Percentiles rank a stretch among this genome's conserved stretches.
These are phyloP conservation scores for Auricularia auricula-judae DNA, from an alignment of 768 basidiomycete genomes.

Conservation along the genomic window DNA sequence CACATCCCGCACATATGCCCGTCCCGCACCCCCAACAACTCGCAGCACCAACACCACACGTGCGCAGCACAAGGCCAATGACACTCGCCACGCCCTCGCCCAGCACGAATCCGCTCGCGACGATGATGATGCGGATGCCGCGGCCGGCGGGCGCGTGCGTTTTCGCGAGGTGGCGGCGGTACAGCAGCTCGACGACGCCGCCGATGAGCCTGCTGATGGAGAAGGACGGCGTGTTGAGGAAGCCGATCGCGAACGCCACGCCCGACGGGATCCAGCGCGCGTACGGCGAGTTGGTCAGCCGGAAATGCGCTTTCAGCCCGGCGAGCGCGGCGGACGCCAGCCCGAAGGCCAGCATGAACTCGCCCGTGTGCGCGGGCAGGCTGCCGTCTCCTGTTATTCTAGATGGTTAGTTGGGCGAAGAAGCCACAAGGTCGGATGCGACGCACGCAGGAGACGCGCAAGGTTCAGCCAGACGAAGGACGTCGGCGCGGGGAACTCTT, in stretches of 20 bases:
- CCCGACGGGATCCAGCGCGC: constrained; percentile 85
- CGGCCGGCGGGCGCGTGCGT: constrained; percentile 26
- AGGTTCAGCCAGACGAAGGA: constrained; percentile 88
- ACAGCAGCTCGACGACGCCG: constrained; percentile 68
- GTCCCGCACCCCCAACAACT: constrained; percentile 86
- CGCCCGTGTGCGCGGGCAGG: constrained; percentile 61
- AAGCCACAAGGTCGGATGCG: not conserved
- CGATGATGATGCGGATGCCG: constrained; percentile 63
- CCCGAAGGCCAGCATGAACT: constrained; percentile 76
- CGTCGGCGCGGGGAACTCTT: constrained; percentile 91
- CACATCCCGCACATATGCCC: constrained; percentile 60
- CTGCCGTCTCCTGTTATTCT: constrained; percentile 61
- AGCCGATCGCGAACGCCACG: constrained; percentile 90
- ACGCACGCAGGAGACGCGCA: constrained; percentile 64
- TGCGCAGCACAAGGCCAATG: constrained; percentile 61
- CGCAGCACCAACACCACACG: constrained; percentile 56
- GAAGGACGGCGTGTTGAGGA: constrained; percentile 92
- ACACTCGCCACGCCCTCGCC: constrained; percentile 91
- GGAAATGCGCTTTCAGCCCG: constrained; percentile 50
- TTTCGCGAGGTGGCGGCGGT: constrained; percentile 36
- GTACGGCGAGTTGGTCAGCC: constrained; percentile 36
- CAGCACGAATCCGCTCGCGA: constrained; percentile 91
- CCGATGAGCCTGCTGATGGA: constrained; percentile 85
- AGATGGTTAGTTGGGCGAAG: constrained; percentile 1
- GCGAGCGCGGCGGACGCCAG: constrained; percentile 58